Conservation (phyloP, 2,329 filamentous ascomycete genomes). For the Phyllosticta citriasiana region DNA sequence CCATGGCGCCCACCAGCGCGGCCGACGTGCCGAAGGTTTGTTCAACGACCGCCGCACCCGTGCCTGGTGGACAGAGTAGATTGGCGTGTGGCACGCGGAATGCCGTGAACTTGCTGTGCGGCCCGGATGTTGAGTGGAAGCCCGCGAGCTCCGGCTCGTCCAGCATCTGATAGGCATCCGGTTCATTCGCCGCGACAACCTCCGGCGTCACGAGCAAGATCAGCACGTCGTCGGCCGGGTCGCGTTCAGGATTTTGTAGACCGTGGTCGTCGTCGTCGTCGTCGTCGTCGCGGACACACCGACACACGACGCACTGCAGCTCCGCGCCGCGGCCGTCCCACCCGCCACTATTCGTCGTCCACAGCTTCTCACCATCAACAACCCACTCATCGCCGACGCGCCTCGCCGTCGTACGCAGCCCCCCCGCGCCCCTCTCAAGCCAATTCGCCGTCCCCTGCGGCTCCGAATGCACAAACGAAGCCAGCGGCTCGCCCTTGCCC, state of each 20-base stretch:
- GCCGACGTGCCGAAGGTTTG: conserved; percentile 37
- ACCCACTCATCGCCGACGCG: conserved; percentile 42
- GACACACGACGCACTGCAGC: conserved; percentile 43
- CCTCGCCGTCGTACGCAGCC: conserved; percentile 40
- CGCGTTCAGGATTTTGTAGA: conserved; percentile 3
- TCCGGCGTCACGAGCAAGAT: conserved; percentile 41
- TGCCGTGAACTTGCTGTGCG: conserved; percentile 39
- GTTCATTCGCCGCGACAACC: conserved; percentile 36
- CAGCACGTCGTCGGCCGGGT: conserved; percentile 33
- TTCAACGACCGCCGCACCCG: conserved; percentile 35
- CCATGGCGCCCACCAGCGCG: conserved; percentile 45
- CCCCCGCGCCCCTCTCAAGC: conserved; percentile 39
- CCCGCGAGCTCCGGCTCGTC: conserved; percentile 37
- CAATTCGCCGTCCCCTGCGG: conserved; percentile 44
- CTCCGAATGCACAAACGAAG: conserved; percentile 43
- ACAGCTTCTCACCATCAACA: conserved; percentile 47
- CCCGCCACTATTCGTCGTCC: conserved; percentile 45
- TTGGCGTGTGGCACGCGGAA: conserved; percentile 40
- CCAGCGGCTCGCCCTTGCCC: conserved; percentile 37
- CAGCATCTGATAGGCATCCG: conserved; percentile 37
- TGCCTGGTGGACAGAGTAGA: conserved; percentile 35
- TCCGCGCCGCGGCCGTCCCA: conserved; percentile 46
- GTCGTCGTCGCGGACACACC: conserved; percentile 18
- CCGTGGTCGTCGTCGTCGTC: neutral
- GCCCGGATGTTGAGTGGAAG: conserved; percentile 39